Evolutionary conservation across 2,329 filamentous ascomycete species (phyloP).

Genomic region (Cytospora piceae): DNA sequence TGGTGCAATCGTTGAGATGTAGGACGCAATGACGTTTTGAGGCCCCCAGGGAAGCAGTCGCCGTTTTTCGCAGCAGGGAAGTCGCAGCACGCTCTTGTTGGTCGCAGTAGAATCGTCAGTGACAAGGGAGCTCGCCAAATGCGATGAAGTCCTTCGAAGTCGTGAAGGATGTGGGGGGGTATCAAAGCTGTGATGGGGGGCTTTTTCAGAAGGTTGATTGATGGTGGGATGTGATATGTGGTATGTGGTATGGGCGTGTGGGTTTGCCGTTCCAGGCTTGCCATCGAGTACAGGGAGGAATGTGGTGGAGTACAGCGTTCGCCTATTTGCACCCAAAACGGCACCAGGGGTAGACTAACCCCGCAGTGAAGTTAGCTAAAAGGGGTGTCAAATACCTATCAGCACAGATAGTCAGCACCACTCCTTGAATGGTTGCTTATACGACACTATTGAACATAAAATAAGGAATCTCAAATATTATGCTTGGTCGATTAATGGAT

Average conservation of each 20-base stretch:
- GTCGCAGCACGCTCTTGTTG: constrained; percentile 18
- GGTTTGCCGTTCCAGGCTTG: constrained; percentile 15
- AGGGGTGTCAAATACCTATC: constrained; percentile 3
- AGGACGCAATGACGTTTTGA: constrained; percentile 30
- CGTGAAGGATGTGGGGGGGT: constrained; percentile 26
- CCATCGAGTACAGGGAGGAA: constrained; percentile 21
- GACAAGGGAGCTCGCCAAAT: constrained; percentile 11
- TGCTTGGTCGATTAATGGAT: neutral
- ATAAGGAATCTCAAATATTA: neutral
- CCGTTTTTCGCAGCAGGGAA: constrained; percentile 24
- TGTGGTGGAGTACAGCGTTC: constrained; percentile 8
- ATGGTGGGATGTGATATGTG: constrained; percentile 28
- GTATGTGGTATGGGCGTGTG: constrained; percentile 15
- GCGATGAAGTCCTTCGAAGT: constrained; percentile 17
- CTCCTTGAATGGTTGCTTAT: no score
- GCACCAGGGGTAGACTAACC: constrained; percentile 13
- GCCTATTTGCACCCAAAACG: constrained; percentile 25
- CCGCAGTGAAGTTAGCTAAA: constrained; percentile 21
- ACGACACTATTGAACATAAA: no score
- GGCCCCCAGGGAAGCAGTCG: constrained; percentile 20
- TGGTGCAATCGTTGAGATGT: constrained; percentile 23
- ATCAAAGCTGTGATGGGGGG: constrained; percentile 29
- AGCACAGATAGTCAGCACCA: neutral
- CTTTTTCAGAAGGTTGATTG: constrained; percentile 15
- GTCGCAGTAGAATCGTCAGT: constrained; percentile 19